These are phyloP conservation scores for Globisporangium yorkense DNA, from an alignment of 352 stramenopile species.

Conservation along the genomic window DNA sequence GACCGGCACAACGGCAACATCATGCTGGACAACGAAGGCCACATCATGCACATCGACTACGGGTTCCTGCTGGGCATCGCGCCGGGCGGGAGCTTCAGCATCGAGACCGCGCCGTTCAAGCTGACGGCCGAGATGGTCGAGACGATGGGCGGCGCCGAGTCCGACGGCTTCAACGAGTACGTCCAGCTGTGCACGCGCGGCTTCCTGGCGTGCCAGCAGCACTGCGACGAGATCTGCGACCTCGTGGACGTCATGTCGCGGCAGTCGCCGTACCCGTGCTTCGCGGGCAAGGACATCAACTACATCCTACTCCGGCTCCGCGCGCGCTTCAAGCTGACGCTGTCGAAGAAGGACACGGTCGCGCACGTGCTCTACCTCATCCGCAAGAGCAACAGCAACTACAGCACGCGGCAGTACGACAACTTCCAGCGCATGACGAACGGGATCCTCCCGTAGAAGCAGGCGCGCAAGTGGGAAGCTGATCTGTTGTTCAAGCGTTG, in stretches of 20 bases:
- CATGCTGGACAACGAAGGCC: constrained; percentile 97
- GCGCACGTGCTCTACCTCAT: constrained; percentile 89
- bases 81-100: constrained; percentile 97
- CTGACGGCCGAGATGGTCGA: constrained; percentile 99
- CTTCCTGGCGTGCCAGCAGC: constrained; percentile 95
- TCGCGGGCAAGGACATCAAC: constrained; percentile 77
- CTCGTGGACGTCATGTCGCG: constrained; percentile 96
- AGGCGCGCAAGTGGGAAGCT: no score
- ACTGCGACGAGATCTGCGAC: constrained; percentile 94
- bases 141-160: constrained; percentile 92
- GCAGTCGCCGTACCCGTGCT: constrained; percentile 96
- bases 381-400: constrained; percentile 90
- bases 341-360: constrained; percentile 88
- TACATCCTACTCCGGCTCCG: constrained; percentile 85
- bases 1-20: constrained; percentile 99
- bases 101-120: constrained; percentile 99
- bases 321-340: constrained; percentile 81
- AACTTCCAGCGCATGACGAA: constrained; percentile 94
- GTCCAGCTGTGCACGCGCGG: constrained; percentile 95
- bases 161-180: constrained; percentile 94
- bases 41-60: constrained; percentile 99
- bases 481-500: not conserved
- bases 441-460: constrained; percentile 79
- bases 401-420: constrained; percentile 91
- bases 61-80: constrained; percentile 99